These are phyloP conservation scores for Allium sativum DNA, from an alignment of 106 monocot species.

Conservation along the genomic window DNA sequence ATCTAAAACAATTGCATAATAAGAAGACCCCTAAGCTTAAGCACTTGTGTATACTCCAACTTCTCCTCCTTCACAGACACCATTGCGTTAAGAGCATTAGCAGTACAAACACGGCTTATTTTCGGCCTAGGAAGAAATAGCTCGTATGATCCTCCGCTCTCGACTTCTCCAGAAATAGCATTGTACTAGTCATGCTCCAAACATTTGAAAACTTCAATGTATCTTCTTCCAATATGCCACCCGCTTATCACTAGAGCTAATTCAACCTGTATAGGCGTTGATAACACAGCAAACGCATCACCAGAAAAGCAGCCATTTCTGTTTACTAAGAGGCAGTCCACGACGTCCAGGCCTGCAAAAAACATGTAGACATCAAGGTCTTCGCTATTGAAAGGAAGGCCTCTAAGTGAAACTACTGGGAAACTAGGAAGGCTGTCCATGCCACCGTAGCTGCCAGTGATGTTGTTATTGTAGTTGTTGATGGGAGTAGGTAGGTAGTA, in stretches of 20 bases:
- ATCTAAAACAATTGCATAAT: conserved; percentile 46
- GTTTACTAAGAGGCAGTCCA: conserved; percentile 58
- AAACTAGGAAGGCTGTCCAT: conserved; percentile 15
- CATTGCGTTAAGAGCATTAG: neutral
- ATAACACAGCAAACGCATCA: conserved; percentile 63
- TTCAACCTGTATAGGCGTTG: conserved; percentile 59
- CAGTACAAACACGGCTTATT: conserved; percentile 5
- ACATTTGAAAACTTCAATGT: conserved; percentile 80
- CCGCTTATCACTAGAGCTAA: conserved; percentile 60
- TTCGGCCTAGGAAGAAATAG: conserved; percentile 27
- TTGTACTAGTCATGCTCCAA: conserved; percentile 84
- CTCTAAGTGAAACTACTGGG: conserved; percentile 49
- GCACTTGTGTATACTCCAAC: conserved; percentile 69
- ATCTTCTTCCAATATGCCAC: conserved; percentile 76
- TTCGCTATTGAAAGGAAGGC: conserved; percentile 63
- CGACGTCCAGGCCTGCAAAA: conserved; percentile 59
- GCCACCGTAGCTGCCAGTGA: neutral
- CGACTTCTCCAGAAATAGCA: conserved; percentile 75
- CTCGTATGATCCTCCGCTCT: conserved; percentile 4
- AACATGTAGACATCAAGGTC: conserved; percentile 62
- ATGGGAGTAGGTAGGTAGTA: neutral
- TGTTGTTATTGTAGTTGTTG: conserved; percentile 2
- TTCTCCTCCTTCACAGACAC: conserved; percentile 12
- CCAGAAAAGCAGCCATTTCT: conserved; percentile 72
- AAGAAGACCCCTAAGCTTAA: conserved; percentile 91